Conservation (phyloP, 139 green algal genomes). For the Klebsormidium nitens region DNA sequence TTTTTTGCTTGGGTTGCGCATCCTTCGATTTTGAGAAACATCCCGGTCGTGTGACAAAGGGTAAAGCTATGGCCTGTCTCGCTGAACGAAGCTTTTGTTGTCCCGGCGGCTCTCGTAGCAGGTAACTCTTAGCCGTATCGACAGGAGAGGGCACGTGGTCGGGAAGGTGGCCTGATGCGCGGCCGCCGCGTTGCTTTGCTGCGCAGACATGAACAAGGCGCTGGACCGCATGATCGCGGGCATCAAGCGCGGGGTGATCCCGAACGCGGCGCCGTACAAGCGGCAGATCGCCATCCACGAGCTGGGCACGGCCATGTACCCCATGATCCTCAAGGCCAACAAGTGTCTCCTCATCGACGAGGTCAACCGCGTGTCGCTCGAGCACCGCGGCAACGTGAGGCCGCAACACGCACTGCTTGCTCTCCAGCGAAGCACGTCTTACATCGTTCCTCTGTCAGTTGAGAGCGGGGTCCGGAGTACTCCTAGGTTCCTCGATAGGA, state of each 20-base stretch:
- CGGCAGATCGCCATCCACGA: conserved; percentile 33
- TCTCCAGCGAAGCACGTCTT: too few species aligned
- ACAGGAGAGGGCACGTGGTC: background rate
- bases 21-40: background rate
- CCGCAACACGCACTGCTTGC: background rate
- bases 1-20: too few species aligned
- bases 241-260: background rate
- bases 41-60: background rate
- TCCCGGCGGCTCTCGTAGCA: background rate
- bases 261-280: background rate
- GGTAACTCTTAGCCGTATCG: background rate
- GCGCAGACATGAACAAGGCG: conserved; percentile 67
- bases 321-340: conserved; percentile 16
- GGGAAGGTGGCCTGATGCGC: background rate
- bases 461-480: too few species aligned
- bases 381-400: conserved; percentile 26
- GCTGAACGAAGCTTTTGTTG: background rate
- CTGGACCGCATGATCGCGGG: conserved; percentile 66
- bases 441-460: too few species aligned
- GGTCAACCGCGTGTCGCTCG: conserved; percentile 32
- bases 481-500: too few species aligned
- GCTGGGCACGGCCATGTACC: conserved; percentile 33
- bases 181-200: conserved; percentile 40
- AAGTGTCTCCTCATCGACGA: conserved; percentile 22
- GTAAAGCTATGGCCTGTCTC: background rate